Conservation (phyloP, 78 protist species). For the Andalucia godoyi region DNA sequence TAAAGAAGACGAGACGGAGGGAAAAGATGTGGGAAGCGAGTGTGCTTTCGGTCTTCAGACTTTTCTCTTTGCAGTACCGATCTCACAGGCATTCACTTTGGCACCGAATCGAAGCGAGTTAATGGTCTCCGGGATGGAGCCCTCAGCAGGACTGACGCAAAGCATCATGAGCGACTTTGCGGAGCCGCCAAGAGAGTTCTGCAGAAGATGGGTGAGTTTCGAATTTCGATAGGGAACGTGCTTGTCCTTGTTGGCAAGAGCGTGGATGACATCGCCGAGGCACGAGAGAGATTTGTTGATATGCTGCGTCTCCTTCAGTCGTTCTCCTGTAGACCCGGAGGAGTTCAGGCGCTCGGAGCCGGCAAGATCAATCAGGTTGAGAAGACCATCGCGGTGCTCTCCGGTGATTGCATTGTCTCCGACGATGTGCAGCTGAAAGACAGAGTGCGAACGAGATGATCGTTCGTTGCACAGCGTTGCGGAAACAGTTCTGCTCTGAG, state of each 20-base stretch:
- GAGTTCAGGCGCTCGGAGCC: conserved; percentile 54
- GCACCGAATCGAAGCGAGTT: conserved; percentile 29
- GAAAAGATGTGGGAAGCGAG: neutral
- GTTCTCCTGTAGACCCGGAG: conserved; percentile 13
- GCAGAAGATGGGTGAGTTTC: conserved; percentile 50
- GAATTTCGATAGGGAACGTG: conserved; percentile 54
- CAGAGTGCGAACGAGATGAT: conserved; percentile 56
- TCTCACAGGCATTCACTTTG: neutral
- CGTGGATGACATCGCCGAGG: conserved; percentile 32
- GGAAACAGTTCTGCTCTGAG: conserved; percentile 24
- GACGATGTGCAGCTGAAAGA: conserved; percentile 21
- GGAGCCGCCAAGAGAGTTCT: conserved; percentile 25
- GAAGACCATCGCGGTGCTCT: too few relatives aligned
- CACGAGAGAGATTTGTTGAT: conserved; percentile 15
- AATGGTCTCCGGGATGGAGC: conserved; percentile 3
- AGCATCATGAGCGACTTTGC: conserved; percentile 36
- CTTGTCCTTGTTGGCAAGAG: conserved; percentile 2
- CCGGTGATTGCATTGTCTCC: conserved; percentile 10
- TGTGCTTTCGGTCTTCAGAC: too few relatives aligned
- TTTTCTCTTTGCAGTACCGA: neutral
- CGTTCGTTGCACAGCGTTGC: conserved; percentile 31
- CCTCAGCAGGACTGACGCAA: conserved; percentile 7
- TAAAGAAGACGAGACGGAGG: neutral
- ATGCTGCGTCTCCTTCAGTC: conserved; percentile 26
- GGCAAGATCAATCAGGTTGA: conserved; percentile 63